phyloP scores from a whole-genome alignment of 2,329 filamentous ascomycete genomes.

The Colletotrichum sp. region DNA sequence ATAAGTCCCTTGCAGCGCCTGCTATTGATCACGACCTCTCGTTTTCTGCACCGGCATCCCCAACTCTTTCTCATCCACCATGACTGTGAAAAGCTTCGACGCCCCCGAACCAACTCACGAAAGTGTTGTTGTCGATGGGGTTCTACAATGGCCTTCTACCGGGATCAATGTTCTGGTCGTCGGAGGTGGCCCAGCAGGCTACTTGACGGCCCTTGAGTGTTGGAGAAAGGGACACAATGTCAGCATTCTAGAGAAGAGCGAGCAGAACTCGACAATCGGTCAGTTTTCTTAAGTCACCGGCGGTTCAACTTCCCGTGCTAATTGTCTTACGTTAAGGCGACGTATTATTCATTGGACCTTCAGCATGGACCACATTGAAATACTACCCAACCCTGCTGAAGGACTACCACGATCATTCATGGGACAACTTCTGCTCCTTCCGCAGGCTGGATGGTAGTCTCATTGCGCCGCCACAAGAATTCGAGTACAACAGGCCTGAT shows the following conservation, averaged over 20 bases:
- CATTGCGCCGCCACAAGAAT: background rate
- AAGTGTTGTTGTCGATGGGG: background rate
- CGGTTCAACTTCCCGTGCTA: background rate
- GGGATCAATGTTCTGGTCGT: background rate
- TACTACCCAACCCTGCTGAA: background rate
- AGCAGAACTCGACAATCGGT: background rate
- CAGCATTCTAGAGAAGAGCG: background rate
- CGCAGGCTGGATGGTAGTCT: background rate
- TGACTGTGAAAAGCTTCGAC: background rate
- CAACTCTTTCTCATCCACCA: background rate
- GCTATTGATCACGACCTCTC: background rate
- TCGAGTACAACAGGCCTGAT: background rate
- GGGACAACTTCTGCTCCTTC: background rate
- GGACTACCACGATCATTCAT: background rate
- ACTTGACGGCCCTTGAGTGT: background rate
- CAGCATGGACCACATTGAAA: background rate
- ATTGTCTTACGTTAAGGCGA: background rate
- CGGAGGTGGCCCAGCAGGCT: background rate
- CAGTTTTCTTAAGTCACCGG: background rate
- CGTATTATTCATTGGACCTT: background rate
- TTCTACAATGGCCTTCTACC: background rate
- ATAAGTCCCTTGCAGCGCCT: background rate
- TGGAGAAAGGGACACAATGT: constrained; percentile 1
- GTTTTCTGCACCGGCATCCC: background rate
- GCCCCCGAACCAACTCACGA: background rate